Evolutionary conservation across 805 yeast species (phyloP), one percentile per base, ranked within the genome.

Genomic region (Kodamaea kaohsiungensis): DNA sequence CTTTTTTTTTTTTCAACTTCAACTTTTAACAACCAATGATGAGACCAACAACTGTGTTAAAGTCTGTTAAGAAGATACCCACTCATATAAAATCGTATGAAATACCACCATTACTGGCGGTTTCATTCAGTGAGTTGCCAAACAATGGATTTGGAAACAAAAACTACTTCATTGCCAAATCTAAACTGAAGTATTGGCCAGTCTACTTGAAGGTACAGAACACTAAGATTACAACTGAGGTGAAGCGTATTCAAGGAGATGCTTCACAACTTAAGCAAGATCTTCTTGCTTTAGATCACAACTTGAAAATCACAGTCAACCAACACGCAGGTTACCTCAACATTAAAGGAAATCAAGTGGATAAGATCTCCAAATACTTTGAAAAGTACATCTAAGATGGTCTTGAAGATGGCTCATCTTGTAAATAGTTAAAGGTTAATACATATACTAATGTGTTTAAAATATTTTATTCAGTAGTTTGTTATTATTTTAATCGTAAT

Each of bases 141-240:
- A 71, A 64, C 61, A 68, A 64, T 50, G 74, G 70, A 38, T 77
- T 67, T 55, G 78, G 74, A 48, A 56, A 52, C 18, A 65, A 72
- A 6, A 69, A 71, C 46, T 82, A 82, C 61, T 65, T 61, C 62
- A 64, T 82, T 33, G 58, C 69, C 18, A 84, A 87, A 66, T 78
- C 89, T 7, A 70, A 79, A 13, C 76, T 73, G 47, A 91, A 93
- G 3, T 84, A 87, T 65, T 76, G 91, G 65, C 97, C 97, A n/a
- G 88, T 91, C 1, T 91, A 91, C 71, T 76, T 81, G 51, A 90
- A 88, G 57, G 69, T 77, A 57, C 89, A 85, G 65, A 82, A 83
- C 56, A 82, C 85, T 19, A 85, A 84, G 56, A 71, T 78, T n/a
- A 80, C 81, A 62, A 91, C 97, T 0, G 91, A 89, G 64, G 77